Base-by-base conservation (phyloP, 1,284 basidiomycete genomes). In the Fistulinella cinereoalba region DNA sequence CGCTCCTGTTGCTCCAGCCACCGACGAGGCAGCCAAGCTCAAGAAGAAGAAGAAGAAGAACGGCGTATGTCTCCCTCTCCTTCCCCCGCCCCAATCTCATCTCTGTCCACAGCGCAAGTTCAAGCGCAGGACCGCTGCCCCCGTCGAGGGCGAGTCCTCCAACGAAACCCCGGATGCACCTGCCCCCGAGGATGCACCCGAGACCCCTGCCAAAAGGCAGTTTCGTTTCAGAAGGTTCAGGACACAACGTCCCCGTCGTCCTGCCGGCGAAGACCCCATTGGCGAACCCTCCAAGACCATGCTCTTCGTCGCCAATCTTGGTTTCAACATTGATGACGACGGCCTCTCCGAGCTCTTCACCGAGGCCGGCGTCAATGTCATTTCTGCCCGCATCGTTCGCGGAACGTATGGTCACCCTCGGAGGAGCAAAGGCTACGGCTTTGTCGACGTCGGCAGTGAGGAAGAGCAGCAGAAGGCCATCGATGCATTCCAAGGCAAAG, bases 231-330 rank as follows among this genome's bases (percentile, higher is more conserved):
- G 81, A 64, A 88, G 81, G 68, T 74, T 77, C 54, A 83, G 76
- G 64, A 57, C 71, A 16, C 74, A 76, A 40, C 83, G 81, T 46
- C 63, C 76, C 41, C 67, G 72, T 45, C 88, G 86, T 57, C 75
- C 83, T 31, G 77, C 75, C 27, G 88, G 86, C 47, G 83, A 88
- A 67, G 84, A 85, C 48, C 88, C 89, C 27, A 73, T 74, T 48
- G 90, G 90, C 56, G 86, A 88, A 63, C 86, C 81, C 31, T 88
- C 85, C 62, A 85, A 90, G 79, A 88, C 77, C 53, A 84, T 91
- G 68, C 74, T 97, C 54, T 97, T 97, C 60, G 93, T 97, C 53
- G 92, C 92, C 69, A 97, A 97, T 75, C 88, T 97, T 47, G 88
- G 92, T 31, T 97, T 95, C 80, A 84, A 73, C 64, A 80, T 96